Evolutionary conservation across 805 yeast genomes (phyloP).

Genomic region (Pichia membranifaciens): DNA sequence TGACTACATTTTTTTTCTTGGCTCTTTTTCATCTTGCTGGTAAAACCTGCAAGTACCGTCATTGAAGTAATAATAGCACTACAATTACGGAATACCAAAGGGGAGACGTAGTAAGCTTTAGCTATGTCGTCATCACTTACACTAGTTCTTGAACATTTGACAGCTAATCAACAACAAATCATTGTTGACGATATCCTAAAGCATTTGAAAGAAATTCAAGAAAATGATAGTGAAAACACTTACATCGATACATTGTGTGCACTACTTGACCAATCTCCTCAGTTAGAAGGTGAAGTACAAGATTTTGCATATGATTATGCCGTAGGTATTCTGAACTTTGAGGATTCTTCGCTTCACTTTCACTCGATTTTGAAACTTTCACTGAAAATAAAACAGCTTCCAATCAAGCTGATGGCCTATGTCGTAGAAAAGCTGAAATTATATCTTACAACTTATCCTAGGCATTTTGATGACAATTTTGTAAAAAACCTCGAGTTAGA

Average conservation of each 20-base stretch:
- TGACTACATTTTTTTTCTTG: too few species aligned
- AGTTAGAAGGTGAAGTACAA: slow-evolving; percentile 8
- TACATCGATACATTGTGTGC: slow-evolving; percentile 21
- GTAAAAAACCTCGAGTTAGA: not conserved
- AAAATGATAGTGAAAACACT: not conserved
- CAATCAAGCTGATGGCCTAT: slow-evolving; percentile 12
- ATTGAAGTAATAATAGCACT: too few species aligned
- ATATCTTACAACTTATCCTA: slow-evolving; percentile 14
- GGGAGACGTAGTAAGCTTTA: not conserved
- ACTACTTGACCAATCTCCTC: slow-evolving; percentile 12
- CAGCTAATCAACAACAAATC: slow-evolving; percentile 9
- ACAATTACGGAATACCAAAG: too few species aligned
- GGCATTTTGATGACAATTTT: slow-evolving; percentile 14
- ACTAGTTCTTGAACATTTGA: slow-evolving; percentile 11
- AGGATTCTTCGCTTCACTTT: slow-evolving; percentile 1
- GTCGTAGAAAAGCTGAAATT: slow-evolving; percentile 4
- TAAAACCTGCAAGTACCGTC: not conserved
- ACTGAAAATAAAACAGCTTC: slow-evolving; percentile 28
- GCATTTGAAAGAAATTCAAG: slow-evolving; percentile 2
- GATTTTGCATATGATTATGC: slow-evolving; percentile 8
- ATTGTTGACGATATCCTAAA: slow-evolving; percentile 10
- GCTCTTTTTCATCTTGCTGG: not conserved
- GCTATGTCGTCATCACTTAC: slow-evolving; percentile 6
- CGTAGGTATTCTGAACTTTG: slow-evolving; percentile 3
- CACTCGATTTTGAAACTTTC: slow-evolving; percentile 19